Evolutionary conservation across 495 filamentous ascomycete species (phyloP).

Genomic region (Daldinia grandis): DNA sequence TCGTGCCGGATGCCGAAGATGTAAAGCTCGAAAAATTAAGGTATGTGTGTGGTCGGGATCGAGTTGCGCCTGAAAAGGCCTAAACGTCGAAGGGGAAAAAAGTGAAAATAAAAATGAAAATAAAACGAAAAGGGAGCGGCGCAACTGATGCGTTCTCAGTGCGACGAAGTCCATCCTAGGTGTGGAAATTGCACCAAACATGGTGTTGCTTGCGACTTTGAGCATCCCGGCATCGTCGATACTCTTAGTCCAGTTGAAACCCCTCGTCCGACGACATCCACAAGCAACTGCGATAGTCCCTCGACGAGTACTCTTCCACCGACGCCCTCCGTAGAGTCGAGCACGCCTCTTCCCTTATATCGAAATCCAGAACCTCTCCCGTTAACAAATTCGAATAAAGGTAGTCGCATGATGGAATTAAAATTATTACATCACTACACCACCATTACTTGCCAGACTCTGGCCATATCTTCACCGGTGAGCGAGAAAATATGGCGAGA

Average conservation of each 20-base stretch:
- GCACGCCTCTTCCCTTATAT: slow-evolving; percentile 46
- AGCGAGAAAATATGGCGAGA: slow-evolving; percentile 62
- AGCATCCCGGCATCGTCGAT: slow-evolving; percentile 53
- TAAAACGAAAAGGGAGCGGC: slow-evolving; percentile 10
- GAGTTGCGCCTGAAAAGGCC: neutral
- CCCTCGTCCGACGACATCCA: slow-evolving; percentile 45
- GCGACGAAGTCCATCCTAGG: slow-evolving; percentile 68
- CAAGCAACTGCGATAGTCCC: slow-evolving; percentile 46
- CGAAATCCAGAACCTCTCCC: slow-evolving; percentile 49
- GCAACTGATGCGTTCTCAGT: slow-evolving; percentile 50
- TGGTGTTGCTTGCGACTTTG: slow-evolving; percentile 69
- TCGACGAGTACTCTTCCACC: slow-evolving; percentile 43
- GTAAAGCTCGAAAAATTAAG: slow-evolving; percentile 71
- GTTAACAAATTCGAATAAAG: slow-evolving; percentile 49
- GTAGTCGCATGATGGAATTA: slow-evolving; percentile 60
- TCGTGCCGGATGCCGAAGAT: slow-evolving; percentile 65
- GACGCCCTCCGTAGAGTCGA: slow-evolving; percentile 31
- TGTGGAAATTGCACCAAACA: slow-evolving; percentile 72
- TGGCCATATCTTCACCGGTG: slow-evolving; percentile 57
- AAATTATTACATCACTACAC: slow-evolving; percentile 65
- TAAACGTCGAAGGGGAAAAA: neutral
- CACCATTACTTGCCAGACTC: slow-evolving; percentile 60
- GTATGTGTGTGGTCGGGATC: slow-evolving; percentile 43
- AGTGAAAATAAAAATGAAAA: neutral
- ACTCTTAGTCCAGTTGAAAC: slow-evolving; percentile 42